Percentiles rank a stretch among this genome's conserved stretches.
phyloP scores from a whole-genome alignment of 768 basidiomycete genomes.

The Gelatoporia subvermispora region DNA sequence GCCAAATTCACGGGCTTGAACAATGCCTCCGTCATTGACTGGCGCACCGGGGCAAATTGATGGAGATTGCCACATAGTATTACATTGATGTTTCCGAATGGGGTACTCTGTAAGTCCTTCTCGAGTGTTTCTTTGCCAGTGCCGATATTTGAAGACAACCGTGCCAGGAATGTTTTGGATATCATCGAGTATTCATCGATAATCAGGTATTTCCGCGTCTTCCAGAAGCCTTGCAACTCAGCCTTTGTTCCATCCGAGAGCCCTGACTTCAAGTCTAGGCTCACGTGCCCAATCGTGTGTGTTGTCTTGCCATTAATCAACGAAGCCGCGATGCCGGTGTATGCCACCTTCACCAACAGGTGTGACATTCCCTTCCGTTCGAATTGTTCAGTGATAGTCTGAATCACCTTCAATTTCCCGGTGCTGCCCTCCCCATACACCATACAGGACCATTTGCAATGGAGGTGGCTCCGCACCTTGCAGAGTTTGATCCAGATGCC shows the following conservation, averaged over 20 bases:
- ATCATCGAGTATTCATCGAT: constrained; percentile 41
- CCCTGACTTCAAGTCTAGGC: neutral
- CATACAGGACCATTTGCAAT: constrained; percentile 34
- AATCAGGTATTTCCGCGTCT: constrained; percentile 22
- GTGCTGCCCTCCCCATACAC: constrained; percentile 39
- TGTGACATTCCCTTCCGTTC: neutral
- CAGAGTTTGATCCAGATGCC: constrained; percentile 23
- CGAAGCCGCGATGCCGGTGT: constrained; percentile 37
- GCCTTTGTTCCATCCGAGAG: neutral
- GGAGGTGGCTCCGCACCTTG: constrained; percentile 16
- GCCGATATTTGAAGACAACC: constrained; percentile 15
- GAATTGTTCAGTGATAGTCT: constrained; percentile 40
- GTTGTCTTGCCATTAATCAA: constrained; percentile 33
- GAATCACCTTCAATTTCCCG: constrained; percentile 41
- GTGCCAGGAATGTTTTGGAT: constrained; percentile 17
- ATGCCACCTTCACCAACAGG: constrained; percentile 31
- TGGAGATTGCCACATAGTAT: constrained; percentile 39
- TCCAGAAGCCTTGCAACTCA: constrained; percentile 14
- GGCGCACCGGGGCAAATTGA: constrained; percentile 39
- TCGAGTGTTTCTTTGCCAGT: constrained; percentile 1
- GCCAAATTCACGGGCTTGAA: constrained; percentile 11
- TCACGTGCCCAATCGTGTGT: constrained; percentile 28
- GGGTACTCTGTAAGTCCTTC: neutral
- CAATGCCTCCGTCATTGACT: constrained; percentile 9
- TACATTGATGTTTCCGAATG: constrained; percentile 36